Percentiles rank a stretch among this genome's conserved stretches.
Conservation (phyloP, 768 basidiomycete species). For the Psilocybe tampanensis region DNA sequence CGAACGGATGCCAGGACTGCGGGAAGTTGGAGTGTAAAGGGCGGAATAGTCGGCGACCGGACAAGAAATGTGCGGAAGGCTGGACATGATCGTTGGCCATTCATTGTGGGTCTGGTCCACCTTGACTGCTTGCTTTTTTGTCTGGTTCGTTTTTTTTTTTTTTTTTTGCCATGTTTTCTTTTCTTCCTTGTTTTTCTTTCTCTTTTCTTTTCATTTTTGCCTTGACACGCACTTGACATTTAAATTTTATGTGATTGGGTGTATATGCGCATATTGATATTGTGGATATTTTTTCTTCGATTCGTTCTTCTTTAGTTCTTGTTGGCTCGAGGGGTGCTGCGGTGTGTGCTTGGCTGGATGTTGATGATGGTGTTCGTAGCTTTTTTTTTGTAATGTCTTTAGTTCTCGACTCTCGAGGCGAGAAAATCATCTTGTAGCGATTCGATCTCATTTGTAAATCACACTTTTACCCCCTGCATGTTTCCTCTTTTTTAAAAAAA, state of each 20-base stretch:
- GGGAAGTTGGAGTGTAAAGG: conserved; percentile 80
- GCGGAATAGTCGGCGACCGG: conserved; percentile 76
- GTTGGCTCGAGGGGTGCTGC: no score
- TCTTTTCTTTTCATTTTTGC: not conserved
- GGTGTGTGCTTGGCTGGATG: no score
- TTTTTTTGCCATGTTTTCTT: not conserved
- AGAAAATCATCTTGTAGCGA: no score
- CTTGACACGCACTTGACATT: not conserved
- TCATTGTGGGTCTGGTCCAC: no score
- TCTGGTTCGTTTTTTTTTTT: not conserved
- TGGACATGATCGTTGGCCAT: conserved; percentile 29
- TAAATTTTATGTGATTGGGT: not conserved
- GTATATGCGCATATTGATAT: no score
- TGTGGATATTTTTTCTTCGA: no score
- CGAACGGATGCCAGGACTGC: conserved; percentile 79
- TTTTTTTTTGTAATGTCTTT: no score
- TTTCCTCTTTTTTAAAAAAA: no score
- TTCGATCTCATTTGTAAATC: not conserved
- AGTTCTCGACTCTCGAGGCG: no score
- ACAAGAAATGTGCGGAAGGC: conserved; percentile 69
- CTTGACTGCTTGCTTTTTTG: no score
- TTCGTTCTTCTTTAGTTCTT: no score
- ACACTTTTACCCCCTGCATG: not conserved
- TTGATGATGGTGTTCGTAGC: no score
- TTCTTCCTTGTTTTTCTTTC: not conserved